Evolutionary conservation across 345 rosid genomes (phyloP).

Genomic region (Gossypium rotundifolium): DNA sequence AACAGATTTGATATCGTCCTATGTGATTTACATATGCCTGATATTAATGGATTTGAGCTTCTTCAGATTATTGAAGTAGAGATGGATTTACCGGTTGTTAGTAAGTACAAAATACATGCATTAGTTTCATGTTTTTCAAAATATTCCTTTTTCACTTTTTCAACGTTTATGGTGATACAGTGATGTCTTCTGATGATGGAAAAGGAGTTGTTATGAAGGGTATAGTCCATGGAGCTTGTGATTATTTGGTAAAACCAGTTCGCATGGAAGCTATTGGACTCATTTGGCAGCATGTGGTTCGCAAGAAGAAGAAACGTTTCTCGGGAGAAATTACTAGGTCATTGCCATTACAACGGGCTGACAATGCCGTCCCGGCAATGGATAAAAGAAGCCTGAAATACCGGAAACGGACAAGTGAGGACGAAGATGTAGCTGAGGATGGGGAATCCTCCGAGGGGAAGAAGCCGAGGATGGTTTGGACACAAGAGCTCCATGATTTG

Average conservation of each 20-base stretch:
- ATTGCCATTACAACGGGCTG: not conserved
- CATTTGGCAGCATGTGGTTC: slow-evolving; percentile 33
- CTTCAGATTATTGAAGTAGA: slow-evolving; percentile 15
- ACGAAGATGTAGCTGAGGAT: not conserved
- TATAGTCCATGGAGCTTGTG: slow-evolving; percentile 28
- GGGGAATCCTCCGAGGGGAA: slow-evolving; percentile 11
- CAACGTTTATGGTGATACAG: not conserved
- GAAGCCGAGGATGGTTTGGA: slow-evolving; percentile 12
- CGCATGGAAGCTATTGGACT: slow-evolving; percentile 13
- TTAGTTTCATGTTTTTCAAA: not conserved
- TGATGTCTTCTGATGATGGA: slow-evolving; percentile 25
- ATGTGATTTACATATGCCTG: slow-evolving; percentile 28
- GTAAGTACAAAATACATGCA: slow-evolving; percentile 17
- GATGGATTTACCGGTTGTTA: slow-evolving; percentile 26
- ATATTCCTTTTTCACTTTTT: not conserved
- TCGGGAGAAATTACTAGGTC: too few relatives aligned
- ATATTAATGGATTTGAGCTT: slow-evolving; percentile 28
- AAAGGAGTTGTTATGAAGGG: slow-evolving; percentile 14
- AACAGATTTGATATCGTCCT: slow-evolving; percentile 26
- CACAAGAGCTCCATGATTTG: too few relatives aligned
- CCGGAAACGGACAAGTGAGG: slow-evolving; percentile 5
- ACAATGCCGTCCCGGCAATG: not conserved
- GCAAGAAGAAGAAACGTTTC: slow-evolving; percentile 7
- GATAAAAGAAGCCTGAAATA: not conserved
- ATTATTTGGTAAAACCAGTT: slow-evolving; percentile 29